Percentiles rank a stretch among this genome's conserved stretches.
Evolutionary conservation across 371 early-diverging fungal species (phyloP).

Genomic region (Blakeslea trispora): DNA sequence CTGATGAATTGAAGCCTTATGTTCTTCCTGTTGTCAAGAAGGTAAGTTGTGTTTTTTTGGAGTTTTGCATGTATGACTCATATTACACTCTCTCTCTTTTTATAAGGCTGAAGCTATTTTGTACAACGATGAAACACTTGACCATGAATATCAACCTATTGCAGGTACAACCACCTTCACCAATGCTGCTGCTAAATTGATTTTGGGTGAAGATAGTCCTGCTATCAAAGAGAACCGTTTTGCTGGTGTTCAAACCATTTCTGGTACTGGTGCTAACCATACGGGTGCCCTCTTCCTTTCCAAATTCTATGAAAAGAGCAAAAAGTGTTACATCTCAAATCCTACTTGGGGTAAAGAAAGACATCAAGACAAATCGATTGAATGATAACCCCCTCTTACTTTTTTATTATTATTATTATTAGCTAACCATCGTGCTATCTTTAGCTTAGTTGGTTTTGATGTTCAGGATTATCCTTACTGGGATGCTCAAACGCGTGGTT

Average conservation of each 20-base stretch:
- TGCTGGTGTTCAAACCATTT: slow-evolving; percentile 85
- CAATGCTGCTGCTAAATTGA: slow-evolving; percentile 75
- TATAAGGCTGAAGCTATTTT: slow-evolving; percentile 80
- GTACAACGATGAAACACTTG: slow-evolving; percentile 65
- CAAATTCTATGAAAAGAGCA: slow-evolving; percentile 67
- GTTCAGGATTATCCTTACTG: slow-evolving; percentile 89
- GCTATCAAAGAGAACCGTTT: slow-evolving; percentile 78
- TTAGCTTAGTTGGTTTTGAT: slow-evolving; percentile 80
- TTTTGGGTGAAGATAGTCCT: slow-evolving; percentile 80
- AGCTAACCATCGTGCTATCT: slow-evolving; percentile 92
- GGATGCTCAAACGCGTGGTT: slow-evolving; percentile 73
- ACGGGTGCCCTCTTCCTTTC: slow-evolving; percentile 84
- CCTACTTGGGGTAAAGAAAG: slow-evolving; percentile 94
- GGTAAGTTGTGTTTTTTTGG: slow-evolving; percentile 50
- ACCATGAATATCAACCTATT: slow-evolving; percentile 96
- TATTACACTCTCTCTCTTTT: neutral
- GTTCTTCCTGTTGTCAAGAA: slow-evolving; percentile 91
- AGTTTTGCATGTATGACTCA: no score
- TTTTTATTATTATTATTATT: no score
- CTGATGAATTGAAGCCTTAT: slow-evolving; percentile 92
- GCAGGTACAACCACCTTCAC: slow-evolving; percentile 80
- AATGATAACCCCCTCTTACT: no score
- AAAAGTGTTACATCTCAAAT: slow-evolving; percentile 81
- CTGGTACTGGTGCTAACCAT: slow-evolving; percentile 95
- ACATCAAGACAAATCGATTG: neutral